Base-by-base conservation (phyloP, 306 rosid species). In the Cucumis melo region DNA sequence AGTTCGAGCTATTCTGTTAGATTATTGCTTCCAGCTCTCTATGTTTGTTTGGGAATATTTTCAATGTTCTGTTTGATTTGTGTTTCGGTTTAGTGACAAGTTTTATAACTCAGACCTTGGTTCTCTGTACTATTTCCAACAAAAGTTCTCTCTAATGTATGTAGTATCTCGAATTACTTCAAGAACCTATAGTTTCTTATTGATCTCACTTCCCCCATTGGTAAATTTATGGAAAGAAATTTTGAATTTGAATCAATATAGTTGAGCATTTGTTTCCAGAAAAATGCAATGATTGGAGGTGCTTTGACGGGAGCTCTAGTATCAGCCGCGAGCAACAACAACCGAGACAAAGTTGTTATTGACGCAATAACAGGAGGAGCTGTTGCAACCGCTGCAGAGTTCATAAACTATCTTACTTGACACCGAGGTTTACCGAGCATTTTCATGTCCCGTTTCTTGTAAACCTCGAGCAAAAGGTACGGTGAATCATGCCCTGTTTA, bases 281-380 rank as follows among this genome's bases (percentile, higher is more conserved):
- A 88, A 86, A 93, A 93, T 83, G 98, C 98, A 20, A 76, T 88
- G 98, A 80, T 93, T 68, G 97, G 97, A 51, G 98, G 98, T 76
- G 92, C 86, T 76, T 32, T 91, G 74, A 88, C 98, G 5, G 98
- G 98, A 73, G 98, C 98, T 27, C 10, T 91, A 17, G 82, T 85
- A 54, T 93, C 98, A 59, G 86, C 87, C 41, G 88, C 73, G 24
- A 80, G 50, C 87, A 79, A 58, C 34, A 71, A 62, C 39, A 57
- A 82, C 80, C 80, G 32, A 79, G 96, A 93, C 77, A 90, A 78
- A 70, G 11, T 93, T 66, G 80, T 86, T 9, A 53, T 83, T 0
- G 93, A 91, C 78, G 94, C 97, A 81, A 88, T 93, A 62, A 86
- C 98, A 0, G 97, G 98, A 42, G 94, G 92, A 38, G 98, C 97